Percentiles rank a stretch among this genome's conserved stretches.
Conservation (phyloP, 768 basidiomycete genomes). For the Phylloporus sp. region DNA sequence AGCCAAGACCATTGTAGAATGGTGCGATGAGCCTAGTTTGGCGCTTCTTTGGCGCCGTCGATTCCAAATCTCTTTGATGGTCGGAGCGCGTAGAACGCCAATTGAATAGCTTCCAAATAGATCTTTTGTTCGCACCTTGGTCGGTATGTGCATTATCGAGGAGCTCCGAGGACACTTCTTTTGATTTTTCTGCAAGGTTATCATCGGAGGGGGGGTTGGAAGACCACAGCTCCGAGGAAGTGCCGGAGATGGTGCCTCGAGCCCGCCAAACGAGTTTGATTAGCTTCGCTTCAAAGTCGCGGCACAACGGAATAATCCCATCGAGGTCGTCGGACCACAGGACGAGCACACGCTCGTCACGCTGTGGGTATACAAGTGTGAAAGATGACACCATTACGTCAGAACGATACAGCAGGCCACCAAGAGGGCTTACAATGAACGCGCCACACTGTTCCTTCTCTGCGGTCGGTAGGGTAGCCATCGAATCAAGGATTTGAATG, state of each 20-base stretch:
- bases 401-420: constrained; percentile 9
- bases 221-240: constrained; percentile 38
- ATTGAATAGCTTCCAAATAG: constrained; percentile 29
- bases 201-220: constrained; percentile 51
- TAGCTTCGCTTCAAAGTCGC: constrained; percentile 72
- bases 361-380: constrained; percentile 39
- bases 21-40: constrained; percentile 67
- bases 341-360: constrained; percentile 78
- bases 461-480: constrained; percentile 63
- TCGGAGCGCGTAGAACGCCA: constrained; percentile 47
- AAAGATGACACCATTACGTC: neutral
- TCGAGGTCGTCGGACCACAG: constrained; percentile 86
- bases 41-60: constrained; percentile 38
- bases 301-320: constrained; percentile 66
- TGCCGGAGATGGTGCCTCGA: constrained; percentile 34
- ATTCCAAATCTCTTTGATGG: constrained; percentile 47
- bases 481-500: constrained; percentile 79
- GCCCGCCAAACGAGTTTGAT: constrained; percentile 78
- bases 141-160: neutral
- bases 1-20: constrained; percentile 66
- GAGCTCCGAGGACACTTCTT: constrained; percentile 20
- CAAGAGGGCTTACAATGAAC: constrained; percentile 57
- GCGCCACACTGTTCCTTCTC: constrained; percentile 92
- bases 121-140: neutral
- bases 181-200: constrained; percentile 49